Base-by-base conservation (phyloP, 2,329 filamentous ascomycete genomes). In the Scopulariopsis brevicaulis region DNA sequence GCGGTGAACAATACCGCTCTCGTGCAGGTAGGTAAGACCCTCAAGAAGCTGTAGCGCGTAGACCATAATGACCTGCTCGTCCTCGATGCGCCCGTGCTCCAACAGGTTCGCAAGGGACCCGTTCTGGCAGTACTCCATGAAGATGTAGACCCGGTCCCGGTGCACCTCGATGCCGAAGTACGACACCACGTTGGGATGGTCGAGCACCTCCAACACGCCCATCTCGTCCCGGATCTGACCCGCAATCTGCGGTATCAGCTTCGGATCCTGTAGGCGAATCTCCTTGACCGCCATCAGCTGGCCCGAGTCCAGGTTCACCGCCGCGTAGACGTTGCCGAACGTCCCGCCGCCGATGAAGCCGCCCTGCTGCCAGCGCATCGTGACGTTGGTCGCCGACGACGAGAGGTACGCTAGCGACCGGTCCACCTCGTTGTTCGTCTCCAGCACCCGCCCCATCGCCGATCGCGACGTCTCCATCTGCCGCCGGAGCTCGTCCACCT, bases 251-350 rank as follows among this genome's bases (percentile, higher is more conserved):
- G 94, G 94, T 61, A 99, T 96, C 62, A 96, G 79, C 70, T 96
- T 94, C 40, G 94, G 94, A 69, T 99, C 94, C 73, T 97, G 94
- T 32, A 99, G 79, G 61, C 94, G 87, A 64, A 99, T 99, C 72
- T 99, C 94, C 73, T 99, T 99, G 64, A 99, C 94, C 3, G 94
- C 94, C 93, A 99, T 97, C 61, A 97, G 74, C 67, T 96, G 91
- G 59, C 93, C 93, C 28, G 90, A 93, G 73, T 99, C 95, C 56
- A 99, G 78, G 68, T 99, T 96, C 82, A 97, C 96, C 37, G 92
- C 94, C 37, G 91, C 91, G 67, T 99, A 99, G 12, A 99, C 94
- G 57, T 92, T 96, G 61, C 94, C 94, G 72, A 99, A 99, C 0
- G 93, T 96, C 63, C 94, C 94, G 56, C 94, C 93, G 55, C 94